Conservation (phyloP, 2,329 filamentous ascomycete species). For the Aspergillus terreus region DNA sequence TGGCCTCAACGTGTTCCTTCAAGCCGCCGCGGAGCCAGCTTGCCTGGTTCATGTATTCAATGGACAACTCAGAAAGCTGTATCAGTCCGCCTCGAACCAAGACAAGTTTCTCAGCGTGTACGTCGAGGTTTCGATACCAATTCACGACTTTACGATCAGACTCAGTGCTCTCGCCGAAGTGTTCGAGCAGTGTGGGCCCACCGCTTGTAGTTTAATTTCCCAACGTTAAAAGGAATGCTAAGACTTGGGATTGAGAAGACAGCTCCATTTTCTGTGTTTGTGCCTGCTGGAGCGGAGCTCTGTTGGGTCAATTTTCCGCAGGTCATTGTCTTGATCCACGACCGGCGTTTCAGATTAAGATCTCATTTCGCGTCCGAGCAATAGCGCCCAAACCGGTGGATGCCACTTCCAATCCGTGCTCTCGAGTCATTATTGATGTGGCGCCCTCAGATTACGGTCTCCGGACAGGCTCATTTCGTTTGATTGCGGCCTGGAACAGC, state of each 20-base stretch:
- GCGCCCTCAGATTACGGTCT: slow-evolving; percentile 2
- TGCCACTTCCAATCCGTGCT: neutral
- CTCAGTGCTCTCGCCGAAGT: neutral
- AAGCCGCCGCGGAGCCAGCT: too few species aligned
- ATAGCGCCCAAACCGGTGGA: slow-evolving; percentile 3
- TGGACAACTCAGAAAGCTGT: neutral
- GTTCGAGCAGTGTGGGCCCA: slow-evolving; percentile 1
- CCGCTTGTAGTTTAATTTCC: slow-evolving; percentile 3
- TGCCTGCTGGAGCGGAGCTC: neutral
- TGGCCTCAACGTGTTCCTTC: too few species aligned
- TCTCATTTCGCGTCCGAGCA: slow-evolving; percentile 18
- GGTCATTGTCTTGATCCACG: slow-evolving; percentile 8
- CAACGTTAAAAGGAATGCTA: slow-evolving; percentile 1
- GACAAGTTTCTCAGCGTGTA: too few species aligned
- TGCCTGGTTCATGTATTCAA: neutral
- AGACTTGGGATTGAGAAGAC: neutral
- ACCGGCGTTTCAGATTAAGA: slow-evolving; percentile 24
- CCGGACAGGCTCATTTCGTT: slow-evolving; percentile 13
- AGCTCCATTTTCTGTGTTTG: neutral
- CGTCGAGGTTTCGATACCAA: too few species aligned
- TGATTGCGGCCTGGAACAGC: slow-evolving; percentile 9
- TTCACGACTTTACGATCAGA: neutral
- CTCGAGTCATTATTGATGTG: slow-evolving; percentile 8
- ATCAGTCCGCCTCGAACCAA: too few species aligned
- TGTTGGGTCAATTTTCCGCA: neutral